phyloP scores from a whole-genome alignment of 176 grass and related monocot genomes.

The Paspalum vaginatum region DNA sequence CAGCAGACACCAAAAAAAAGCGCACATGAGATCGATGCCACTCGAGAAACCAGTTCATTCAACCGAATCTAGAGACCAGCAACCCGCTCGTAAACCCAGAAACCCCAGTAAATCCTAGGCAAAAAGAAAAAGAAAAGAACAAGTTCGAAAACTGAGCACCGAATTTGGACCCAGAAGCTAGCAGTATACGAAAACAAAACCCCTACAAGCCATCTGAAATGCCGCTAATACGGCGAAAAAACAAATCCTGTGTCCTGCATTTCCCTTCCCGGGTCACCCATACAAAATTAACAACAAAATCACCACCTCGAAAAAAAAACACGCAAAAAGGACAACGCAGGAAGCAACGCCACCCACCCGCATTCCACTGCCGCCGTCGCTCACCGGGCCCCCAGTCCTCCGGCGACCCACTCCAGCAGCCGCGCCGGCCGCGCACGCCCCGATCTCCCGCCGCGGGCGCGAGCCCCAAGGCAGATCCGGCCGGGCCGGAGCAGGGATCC shows the following conservation, averaged over 20 bases:
- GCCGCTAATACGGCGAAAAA: conserved; percentile 5
- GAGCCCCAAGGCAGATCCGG: conserved; percentile 48
- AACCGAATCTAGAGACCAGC: neutral
- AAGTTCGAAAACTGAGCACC: neutral
- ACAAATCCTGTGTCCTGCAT: conserved; percentile 20
- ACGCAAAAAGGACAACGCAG: neutral
- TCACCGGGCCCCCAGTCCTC: neutral
- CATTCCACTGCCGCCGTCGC: conserved; percentile 31
- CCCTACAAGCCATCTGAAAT: neutral
- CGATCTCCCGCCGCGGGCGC: conserved; percentile 46
- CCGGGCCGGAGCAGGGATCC: neutral
- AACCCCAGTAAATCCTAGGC: neutral
- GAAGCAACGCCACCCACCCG: conserved; percentile 27
- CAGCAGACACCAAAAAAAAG: neutral
- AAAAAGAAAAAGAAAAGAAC: neutral
- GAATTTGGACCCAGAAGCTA: conserved; percentile 25
- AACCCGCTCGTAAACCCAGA: neutral
- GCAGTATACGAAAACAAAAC: conserved; percentile 11
- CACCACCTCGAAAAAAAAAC: neutral
- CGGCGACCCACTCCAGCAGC: conserved; percentile 14
- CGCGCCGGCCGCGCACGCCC: neutral
- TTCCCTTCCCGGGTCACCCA: neutral
- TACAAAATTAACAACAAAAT: conserved; percentile 35
- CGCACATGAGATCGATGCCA: neutral
- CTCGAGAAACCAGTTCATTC: neutral